Base-by-base conservation (phyloP, 768 basidiomycete species). In the Psilocybe cubensis region DNA sequence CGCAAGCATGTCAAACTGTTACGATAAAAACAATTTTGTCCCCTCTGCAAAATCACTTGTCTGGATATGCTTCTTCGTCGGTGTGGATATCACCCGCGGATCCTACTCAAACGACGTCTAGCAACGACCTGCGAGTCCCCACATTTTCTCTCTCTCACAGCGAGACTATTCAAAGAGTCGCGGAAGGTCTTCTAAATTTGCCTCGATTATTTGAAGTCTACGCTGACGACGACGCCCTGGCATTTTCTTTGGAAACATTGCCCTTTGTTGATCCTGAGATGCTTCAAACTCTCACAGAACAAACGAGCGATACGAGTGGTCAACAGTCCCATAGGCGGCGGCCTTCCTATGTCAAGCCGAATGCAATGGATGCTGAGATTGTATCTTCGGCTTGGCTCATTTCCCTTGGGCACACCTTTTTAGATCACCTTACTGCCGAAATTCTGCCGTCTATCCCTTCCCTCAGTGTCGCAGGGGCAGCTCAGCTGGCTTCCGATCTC, bases 151-250 rank as follows among this genome's bases (percentile, higher is more conserved):
- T 98, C 11, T 92, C 92, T 9, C 96, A 95, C 1, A 96, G 88
- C 53, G 92, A 94, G 52, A 86, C 83, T 3, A 88, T 97, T 59
- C 91, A 95, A 58, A 86, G 87, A 56, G 88, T 98, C 28, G 91
- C 92, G 2, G 97, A 98, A 67, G 94, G 95, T n/a, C 75, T 99
- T 29, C 79, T 98, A 28, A 97, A 96, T 74, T 83, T 99, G 2
- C 94, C 96, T 2, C 76, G 95, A 54, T 76, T 98, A 14, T 97
- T 98, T 67, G 96, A 98, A 71, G 90, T 96, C 17, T 96, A 97
- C 66, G 92, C 91, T 6, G 88, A 89, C 56, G 95, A 98, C 69
- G 94, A 95, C 58, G 92, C 93, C 9, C 81, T 98, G 8, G 84
- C 87, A 2, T 97, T 95, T 72, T 94, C 92, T 31, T 77, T 98